These are phyloP conservation scores for Cichorium intybus DNA, from an alignment of 140 eudicot species.

Conservation along the genomic window DNA sequence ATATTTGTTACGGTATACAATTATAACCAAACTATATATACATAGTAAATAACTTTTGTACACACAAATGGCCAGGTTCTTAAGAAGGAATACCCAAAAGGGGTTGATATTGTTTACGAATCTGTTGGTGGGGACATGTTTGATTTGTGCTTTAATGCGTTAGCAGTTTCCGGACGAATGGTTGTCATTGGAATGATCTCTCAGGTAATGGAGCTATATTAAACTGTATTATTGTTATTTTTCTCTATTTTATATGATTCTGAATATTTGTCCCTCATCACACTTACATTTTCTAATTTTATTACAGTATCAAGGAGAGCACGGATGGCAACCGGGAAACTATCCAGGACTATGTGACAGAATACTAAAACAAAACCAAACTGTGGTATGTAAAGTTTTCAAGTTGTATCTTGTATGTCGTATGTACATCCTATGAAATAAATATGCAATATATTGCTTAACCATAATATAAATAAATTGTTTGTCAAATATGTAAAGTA, in stretches of 20 bases:
- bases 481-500: not conserved
- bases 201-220: conserved; percentile 83
- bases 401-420: no score
- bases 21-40: no score
- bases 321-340: conserved; percentile 89
- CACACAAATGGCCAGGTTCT: conserved; percentile 51
- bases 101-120: conserved; percentile 90
- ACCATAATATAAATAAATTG: no score
- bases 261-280: no score
- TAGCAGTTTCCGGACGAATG: conserved; percentile 82
- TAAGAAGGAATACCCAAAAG: conserved; percentile 88
- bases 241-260: not conserved
- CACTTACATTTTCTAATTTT: not conserved
- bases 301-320: conserved; percentile 87
- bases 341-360: conserved; percentile 89
- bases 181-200: conserved; percentile 97
- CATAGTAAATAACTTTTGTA: not conserved
- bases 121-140: conserved; percentile 99
- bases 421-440: no score
- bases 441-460: no score
- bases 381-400: conserved; percentile 83
- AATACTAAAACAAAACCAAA: conserved; percentile 81
- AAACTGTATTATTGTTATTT: no score
- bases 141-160: conserved; percentile 73
- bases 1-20: no score